A percentile compares a stretch with the other conserved stretches of the same genome.
Conservation (phyloP, 176 grass and related monocot genomes). For the Oryza rufipogon region DNA sequence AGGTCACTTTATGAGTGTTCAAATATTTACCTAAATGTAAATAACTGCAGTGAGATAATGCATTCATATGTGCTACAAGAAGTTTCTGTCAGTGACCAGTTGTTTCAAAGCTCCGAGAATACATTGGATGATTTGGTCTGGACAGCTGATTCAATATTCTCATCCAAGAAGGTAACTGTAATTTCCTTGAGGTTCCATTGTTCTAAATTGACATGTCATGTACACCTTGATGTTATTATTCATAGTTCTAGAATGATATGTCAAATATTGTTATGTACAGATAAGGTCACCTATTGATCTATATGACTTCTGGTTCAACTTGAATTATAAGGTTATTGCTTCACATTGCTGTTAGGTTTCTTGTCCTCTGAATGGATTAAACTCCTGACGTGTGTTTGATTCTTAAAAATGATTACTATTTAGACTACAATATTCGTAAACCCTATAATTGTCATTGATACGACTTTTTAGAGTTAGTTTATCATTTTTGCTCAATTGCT, state of each 20-base stretch:
- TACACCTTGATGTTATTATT: neutral
- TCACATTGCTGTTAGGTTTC: slow-evolving; percentile 6
- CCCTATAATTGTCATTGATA: slow-evolving; percentile 2
- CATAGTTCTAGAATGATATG: slow-evolving; percentile 9
- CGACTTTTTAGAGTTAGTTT: slow-evolving; percentile 2
- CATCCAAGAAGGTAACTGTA: slow-evolving; percentile 72
- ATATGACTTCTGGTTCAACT: slow-evolving; percentile 22
- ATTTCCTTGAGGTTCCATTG: slow-evolving; percentile 8
- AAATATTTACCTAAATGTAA: slow-evolving; percentile 29
- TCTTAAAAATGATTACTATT: neutral
- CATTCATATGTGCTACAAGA: slow-evolving; percentile 86
- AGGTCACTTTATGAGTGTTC: neutral
- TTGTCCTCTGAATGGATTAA: slow-evolving; percentile 12
- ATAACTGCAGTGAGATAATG: slow-evolving; percentile 56
- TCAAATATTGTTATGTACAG: neutral
- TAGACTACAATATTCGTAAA: slow-evolving; percentile 11
- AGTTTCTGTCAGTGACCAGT: slow-evolving; percentile 81
- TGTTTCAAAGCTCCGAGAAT: slow-evolving; percentile 94
- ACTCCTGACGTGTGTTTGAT: slow-evolving; percentile 11
- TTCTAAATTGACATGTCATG: too few species aligned
- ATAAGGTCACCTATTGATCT: slow-evolving; percentile 33
- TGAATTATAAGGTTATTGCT: slow-evolving; percentile 20
- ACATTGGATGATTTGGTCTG: slow-evolving; percentile 85
- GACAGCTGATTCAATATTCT: slow-evolving; percentile 77
- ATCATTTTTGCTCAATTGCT: slow-evolving; percentile 24